A percentile compares a stretch with the other conserved stretches of the same genome.
These are phyloP conservation scores for Collybia sp. DNA, from an alignment of 768 basidiomycete genomes.

Conservation along the genomic window DNA sequence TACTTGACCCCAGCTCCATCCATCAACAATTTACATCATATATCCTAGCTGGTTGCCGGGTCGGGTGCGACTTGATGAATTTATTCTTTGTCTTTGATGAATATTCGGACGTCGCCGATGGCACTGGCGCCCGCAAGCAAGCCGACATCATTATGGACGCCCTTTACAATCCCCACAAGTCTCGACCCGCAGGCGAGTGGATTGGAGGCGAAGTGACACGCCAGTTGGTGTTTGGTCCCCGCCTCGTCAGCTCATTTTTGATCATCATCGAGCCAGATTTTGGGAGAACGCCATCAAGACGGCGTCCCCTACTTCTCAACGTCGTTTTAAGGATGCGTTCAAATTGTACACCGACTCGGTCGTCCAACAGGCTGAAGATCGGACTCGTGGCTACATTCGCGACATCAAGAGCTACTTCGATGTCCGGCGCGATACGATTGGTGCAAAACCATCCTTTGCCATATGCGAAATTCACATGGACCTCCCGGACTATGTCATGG, in stretches of 20 bases:
- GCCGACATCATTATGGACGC: conserved; percentile 35
- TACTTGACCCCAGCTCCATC: conserved; percentile 8
- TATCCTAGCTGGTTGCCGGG: conserved; percentile 10
- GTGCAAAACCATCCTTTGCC: conserved; percentile 33
- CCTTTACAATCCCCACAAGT: conserved; percentile 27
- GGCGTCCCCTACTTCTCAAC: conserved; percentile 14
- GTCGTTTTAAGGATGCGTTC: conserved; percentile 32
- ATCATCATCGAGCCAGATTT: conserved; percentile 19
- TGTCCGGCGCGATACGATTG: conserved; percentile 35
- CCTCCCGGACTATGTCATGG: conserved; percentile 35
- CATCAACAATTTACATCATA: background rate
- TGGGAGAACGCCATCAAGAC: conserved; percentile 24
- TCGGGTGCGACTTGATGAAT: conserved; percentile 47
- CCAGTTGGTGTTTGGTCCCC: conserved; percentile 30
- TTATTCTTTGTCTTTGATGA: conserved; percentile 48
- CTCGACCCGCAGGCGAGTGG: conserved; percentile 29
- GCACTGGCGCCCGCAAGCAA: conserved; percentile 20
- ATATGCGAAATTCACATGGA: conserved; percentile 29
- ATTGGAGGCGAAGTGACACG: conserved; percentile 33
- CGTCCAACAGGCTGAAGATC: conserved; percentile 37
- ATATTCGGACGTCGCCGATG: conserved; percentile 36
- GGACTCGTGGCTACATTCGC: conserved; percentile 23
- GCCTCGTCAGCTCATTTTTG: background rate
- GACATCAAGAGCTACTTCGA: conserved; percentile 33
- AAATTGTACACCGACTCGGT: conserved; percentile 30